Evolutionary conservation across 2,329 filamentous ascomycete genomes (phyloP).

Genomic region (Colletotrichum sp.): DNA sequence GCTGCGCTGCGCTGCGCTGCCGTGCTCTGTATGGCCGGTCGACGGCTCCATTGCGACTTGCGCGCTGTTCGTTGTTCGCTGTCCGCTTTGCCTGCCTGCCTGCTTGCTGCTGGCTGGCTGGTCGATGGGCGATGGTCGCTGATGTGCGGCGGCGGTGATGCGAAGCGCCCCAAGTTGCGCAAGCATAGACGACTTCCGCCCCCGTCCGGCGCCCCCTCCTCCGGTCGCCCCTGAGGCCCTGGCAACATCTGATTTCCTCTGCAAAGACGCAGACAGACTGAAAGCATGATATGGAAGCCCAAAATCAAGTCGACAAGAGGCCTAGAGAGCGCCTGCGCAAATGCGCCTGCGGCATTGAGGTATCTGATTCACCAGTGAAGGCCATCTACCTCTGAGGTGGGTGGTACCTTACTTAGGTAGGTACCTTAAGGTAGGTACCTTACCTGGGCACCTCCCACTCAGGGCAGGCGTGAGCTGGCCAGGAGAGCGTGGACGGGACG

Average conservation of each 20-base stretch:
- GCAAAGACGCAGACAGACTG: neutral
- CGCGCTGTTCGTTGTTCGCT: neutral
- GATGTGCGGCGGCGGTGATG: neutral
- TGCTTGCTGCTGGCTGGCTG: neutral
- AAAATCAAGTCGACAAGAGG: neutral
- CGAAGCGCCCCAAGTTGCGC: constrained; percentile 4
- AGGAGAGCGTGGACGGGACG: constrained; percentile 8
- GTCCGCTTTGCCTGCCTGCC: neutral
- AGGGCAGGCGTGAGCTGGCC: neutral
- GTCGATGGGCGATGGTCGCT: neutral
- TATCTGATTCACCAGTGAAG: constrained; percentile 7
- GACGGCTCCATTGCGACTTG: neutral
- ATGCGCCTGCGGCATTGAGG: constrained; percentile 16
- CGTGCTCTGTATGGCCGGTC: neutral
- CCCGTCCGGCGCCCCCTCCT: neutral
- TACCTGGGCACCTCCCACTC: neutral
- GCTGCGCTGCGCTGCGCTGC: neutral
- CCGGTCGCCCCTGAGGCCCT: neutral
- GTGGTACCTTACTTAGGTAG: neutral
- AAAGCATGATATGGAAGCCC: neutral
- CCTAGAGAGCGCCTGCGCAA: neutral
- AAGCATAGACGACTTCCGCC: constrained; percentile 14
- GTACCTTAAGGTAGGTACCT: neutral
- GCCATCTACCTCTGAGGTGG: neutral
- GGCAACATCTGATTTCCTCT: neutral